Evolutionary conservation across 345 rosid species (phyloP).

Genomic region (Linum lewisii): DNA sequence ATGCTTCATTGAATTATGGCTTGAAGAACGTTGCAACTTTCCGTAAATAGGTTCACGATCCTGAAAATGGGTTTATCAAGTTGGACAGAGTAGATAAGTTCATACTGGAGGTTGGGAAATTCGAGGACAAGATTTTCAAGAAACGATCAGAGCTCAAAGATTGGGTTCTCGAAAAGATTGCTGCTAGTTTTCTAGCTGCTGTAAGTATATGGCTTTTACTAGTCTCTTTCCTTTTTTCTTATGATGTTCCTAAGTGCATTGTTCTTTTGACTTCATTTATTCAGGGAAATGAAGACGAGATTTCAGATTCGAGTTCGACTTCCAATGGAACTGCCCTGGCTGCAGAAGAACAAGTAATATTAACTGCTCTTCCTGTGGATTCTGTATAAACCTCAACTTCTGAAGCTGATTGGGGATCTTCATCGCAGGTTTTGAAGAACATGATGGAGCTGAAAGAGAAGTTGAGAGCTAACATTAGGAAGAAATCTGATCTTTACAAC

Average conservation of each 20-base stretch:
- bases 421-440: slow-evolving; percentile 7
- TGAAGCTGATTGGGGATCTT: too few species aligned
- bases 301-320: not conserved
- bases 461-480: slow-evolving; percentile 8
- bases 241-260: not conserved
- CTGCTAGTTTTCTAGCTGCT: not conserved
- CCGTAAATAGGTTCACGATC: slow-evolving; percentile 8
- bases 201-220: too few species aligned
- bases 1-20: not conserved
- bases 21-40: not conserved
- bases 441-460: slow-evolving; percentile 16
- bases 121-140: slow-evolving; percentile 26
- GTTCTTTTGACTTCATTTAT: not conserved
- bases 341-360: not conserved
- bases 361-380: not conserved
- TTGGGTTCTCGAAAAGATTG: not conserved
- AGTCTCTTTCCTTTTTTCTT: too few species aligned
- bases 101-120: slow-evolving; percentile 16
- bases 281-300: not conserved
- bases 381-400: too few species aligned
- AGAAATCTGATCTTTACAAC: slow-evolving; percentile 15
- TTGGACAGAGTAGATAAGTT: slow-evolving; percentile 22
- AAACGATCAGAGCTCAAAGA: slow-evolving; percentile 14
- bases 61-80: slow-evolving; percentile 9
- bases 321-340: not conserved